Percentiles rank a stretch among this genome's conserved stretches.
Evolutionary conservation across 192 early-diverging fungal genomes (phyloP).

Genomic region (Coemansia sp.): DNA sequence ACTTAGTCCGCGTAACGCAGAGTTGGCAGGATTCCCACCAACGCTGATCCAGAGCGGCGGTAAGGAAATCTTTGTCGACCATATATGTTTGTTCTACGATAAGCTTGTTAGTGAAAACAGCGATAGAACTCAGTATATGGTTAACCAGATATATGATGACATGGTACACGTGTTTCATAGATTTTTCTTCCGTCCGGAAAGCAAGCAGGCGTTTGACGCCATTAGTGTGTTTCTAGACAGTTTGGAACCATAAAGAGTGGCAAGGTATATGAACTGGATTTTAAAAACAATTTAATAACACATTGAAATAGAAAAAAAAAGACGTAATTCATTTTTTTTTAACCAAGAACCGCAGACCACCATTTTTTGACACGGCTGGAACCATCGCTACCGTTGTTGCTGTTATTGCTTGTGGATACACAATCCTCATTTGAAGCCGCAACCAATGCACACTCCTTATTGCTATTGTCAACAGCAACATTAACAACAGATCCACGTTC

Average conservation of each 20-base stretch:
- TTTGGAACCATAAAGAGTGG: background rate
- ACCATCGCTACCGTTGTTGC: conserved; percentile 1
- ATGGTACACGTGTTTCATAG: conserved; percentile 52
- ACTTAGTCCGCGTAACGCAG: conserved; percentile 17
- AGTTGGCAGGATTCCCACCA: conserved; percentile 34
- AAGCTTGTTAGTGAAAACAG: conserved; percentile 15
- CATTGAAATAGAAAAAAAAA: no score
- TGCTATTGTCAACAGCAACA: background rate
- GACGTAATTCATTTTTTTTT: background rate
- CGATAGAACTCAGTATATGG: background rate
- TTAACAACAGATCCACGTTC: background rate
- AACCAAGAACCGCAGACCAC: conserved; percentile 46
- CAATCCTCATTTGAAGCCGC: no score
- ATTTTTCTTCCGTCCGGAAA: conserved; percentile 19
- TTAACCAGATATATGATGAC: conserved; percentile 30
- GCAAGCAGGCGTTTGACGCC: conserved; percentile 17
- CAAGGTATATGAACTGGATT: background rate
- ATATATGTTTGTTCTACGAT: conserved; percentile 9
- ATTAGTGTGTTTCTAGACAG: conserved; percentile 11
- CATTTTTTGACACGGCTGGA: conserved; percentile 23
- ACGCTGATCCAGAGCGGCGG: conserved; percentile 8
- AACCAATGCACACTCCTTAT: no score
- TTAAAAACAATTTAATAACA: no score
- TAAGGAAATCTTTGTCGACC: background rate
- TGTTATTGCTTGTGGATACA: background rate